These are phyloP conservation scores for Saccharomycopsis oosterbeekiorum DNA, from an alignment of 805 yeast genomes.

Conservation along the genomic window DNA sequence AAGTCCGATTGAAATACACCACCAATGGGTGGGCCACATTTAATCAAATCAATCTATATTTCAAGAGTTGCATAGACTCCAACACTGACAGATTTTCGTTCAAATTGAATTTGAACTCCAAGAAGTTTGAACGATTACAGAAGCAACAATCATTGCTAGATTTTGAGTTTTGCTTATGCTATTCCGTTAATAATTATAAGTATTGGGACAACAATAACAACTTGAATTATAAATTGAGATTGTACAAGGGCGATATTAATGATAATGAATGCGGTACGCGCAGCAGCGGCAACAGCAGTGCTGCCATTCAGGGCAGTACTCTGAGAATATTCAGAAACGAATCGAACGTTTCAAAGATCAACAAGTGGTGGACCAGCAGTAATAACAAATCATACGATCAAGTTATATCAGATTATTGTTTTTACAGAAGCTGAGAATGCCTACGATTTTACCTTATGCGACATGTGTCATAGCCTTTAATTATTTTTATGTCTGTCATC, in stretches of 20 bases:
- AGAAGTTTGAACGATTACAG: not conserved
- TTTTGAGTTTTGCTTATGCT: conserved; percentile 20
- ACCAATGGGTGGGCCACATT: conserved; percentile 34
- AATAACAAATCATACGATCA: conserved; percentile 11
- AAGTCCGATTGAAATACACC: conserved; percentile 31
- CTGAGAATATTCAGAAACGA: not conserved
- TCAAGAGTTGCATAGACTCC: conserved; percentile 19
- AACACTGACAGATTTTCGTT: conserved; percentile 24
- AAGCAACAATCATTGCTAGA: conserved; percentile 13
- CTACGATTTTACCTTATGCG: not conserved
- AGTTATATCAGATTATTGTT: conserved; percentile 15
- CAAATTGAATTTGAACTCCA: conserved; percentile 26
- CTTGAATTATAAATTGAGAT: conserved; percentile 20
- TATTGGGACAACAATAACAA: conserved; percentile 19
- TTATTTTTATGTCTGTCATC: not conserved
- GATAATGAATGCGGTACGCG: not conserved
- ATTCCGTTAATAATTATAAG: conserved; percentile 7
- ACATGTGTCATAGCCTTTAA: not conserved
- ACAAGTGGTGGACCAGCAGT: conserved; percentile 13
- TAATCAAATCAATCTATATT: conserved; percentile 32
- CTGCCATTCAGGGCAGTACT: no score
- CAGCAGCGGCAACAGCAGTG: no score
- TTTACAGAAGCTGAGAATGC: conserved; percentile 2
- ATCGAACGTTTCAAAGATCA: conserved; percentile 10
- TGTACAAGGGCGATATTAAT: conserved; percentile 3